Evolutionary conservation across 129 eudicot species (phyloP).

Genomic region (Artemisia argyi): DNA sequence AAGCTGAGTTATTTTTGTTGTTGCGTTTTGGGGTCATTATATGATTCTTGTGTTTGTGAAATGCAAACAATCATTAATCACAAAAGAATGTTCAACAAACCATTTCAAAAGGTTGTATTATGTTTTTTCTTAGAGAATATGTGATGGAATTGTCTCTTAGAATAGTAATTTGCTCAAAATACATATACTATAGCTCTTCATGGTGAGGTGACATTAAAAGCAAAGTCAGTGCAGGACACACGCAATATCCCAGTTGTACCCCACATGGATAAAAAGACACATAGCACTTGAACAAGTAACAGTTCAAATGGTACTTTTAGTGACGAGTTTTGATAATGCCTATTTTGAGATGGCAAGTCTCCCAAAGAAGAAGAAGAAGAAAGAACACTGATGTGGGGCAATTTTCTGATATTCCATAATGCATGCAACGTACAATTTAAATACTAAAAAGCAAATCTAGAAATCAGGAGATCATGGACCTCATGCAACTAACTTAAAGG

Average conservation of each 20-base stretch:
- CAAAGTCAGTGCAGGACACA: constrained; percentile 76
- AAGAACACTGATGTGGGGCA: too few species aligned
- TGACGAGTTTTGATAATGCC: too few species aligned
- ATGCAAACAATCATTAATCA: too few species aligned
- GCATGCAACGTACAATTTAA: too few species aligned
- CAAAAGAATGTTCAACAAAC: background rate
- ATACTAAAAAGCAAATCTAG: too few species aligned
- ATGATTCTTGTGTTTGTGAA: too few species aligned
- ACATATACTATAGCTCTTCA: constrained; percentile 64
- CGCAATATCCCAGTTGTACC: constrained; percentile 82
- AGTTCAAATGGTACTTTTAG: constrained; percentile 76
- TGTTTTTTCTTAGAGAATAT: too few species aligned
- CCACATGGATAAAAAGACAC: constrained; percentile 71
- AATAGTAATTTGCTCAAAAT: background rate
- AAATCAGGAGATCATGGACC: too few species aligned
- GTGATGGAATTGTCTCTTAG: background rate
- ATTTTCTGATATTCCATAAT: too few species aligned
- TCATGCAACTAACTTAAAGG: too few species aligned
- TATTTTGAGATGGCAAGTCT: too few species aligned
- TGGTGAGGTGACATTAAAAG: constrained; percentile 93
- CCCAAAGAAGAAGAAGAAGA: too few species aligned
- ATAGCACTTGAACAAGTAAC: constrained; percentile 49
- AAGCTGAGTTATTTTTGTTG: background rate
- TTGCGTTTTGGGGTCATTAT: background rate
- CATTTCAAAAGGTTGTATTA: background rate